These are phyloP conservation scores for Chondrus crispus DNA, from an alignment of 23 red algal genomes.

Conservation along the genomic window DNA sequence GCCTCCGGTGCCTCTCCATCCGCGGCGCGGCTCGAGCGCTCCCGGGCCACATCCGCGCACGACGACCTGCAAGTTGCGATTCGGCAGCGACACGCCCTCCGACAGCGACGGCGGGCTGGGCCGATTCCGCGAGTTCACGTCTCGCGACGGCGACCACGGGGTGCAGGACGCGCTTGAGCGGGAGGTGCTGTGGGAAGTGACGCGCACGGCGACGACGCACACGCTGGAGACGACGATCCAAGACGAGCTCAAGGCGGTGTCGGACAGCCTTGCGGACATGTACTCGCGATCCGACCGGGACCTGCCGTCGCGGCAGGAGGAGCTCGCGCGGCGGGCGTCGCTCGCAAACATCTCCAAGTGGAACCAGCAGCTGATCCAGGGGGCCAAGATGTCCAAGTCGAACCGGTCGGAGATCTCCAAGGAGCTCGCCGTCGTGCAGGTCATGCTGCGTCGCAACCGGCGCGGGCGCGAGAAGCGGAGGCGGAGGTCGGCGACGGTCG, in stretches of 20 bases:
- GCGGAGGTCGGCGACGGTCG: not conserved
- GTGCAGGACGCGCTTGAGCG: constrained; percentile 39
- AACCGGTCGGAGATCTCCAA: constrained; percentile 44
- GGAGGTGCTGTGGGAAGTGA: constrained; percentile 30
- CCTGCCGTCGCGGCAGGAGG: constrained; percentile 19
- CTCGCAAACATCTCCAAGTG: constrained; percentile 38
- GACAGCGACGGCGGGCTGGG: too few species aligned
- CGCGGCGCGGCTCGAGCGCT: too few species aligned
- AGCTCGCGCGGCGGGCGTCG: constrained; percentile 3
- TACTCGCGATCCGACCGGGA: constrained; percentile 45
- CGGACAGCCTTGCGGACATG: constrained; percentile 15
- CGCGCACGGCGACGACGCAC: not conserved
- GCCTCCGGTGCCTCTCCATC: too few species aligned
- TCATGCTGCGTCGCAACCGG: constrained; percentile 8
- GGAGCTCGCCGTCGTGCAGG: constrained; percentile 58
- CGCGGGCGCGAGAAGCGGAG: constrained; percentile 18
- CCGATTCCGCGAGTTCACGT: constrained; percentile 40
- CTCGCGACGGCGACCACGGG: not conserved
- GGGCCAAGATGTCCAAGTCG: constrained; percentile 36
- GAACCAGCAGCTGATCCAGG: constrained; percentile 35
- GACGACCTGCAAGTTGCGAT: too few species aligned
- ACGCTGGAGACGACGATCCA: constrained; percentile 49
- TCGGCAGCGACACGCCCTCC: too few species aligned
- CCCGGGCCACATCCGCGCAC: too few species aligned
- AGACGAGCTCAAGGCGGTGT: constrained; percentile 11